Conservation (phyloP, 2,329 filamentous ascomycete species). For the Cytospora mali region DNA sequence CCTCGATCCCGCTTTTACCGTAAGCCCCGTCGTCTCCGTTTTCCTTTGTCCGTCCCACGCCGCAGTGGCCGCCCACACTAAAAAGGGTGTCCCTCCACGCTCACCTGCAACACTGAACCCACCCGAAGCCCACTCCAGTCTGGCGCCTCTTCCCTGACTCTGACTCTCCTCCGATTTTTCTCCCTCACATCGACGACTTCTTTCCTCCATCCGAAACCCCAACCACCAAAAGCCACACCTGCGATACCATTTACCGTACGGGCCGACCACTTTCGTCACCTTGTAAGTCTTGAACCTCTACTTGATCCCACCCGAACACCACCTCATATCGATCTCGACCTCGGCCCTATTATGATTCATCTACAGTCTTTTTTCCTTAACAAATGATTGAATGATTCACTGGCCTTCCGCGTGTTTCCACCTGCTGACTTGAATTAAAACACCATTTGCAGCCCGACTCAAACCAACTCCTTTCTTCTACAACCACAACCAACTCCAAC, state of each 20-base stretch:
- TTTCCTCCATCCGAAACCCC: background rate
- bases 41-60: slow-evolving; percentile 1
- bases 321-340: background rate
- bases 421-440: slow-evolving; percentile 24
- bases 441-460: slow-evolving; percentile 16
- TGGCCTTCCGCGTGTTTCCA: slow-evolving; percentile 32
- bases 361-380: background rate
- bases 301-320: background rate
- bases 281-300: background rate
- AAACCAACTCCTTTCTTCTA: slow-evolving; percentile 12
- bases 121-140: slow-evolving; percentile 6
- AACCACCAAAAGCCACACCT: background rate
- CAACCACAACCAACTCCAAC: slow-evolving; percentile 25
- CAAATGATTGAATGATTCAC: slow-evolving; percentile 30
- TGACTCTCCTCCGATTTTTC: slow-evolving; percentile 17
- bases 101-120: background rate
- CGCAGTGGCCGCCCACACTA: background rate
- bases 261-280: background rate
- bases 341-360: background rate
- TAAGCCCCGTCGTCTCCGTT: background rate
- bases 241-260: background rate
- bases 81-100: background rate
- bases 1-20: background rate
- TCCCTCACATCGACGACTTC: slow-evolving; percentile 7
- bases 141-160: slow-evolving; percentile 8